phyloP scores from a whole-genome alignment of 1,284 basidiomycete species.

The Hortiboletus rubellus region DNA sequence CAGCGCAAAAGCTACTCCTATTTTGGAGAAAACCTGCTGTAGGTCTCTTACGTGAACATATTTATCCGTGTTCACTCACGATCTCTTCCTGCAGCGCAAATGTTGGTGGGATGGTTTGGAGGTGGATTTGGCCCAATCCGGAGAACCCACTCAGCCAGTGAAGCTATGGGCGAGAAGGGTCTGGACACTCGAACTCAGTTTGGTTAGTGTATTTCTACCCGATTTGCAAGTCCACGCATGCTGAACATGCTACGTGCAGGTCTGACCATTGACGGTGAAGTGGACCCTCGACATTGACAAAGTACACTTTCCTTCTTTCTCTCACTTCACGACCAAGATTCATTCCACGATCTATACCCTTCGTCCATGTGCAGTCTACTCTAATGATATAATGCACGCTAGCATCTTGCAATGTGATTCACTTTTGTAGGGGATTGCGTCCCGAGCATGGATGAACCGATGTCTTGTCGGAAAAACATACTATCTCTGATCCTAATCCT shows the following conservation, averaged over 20 bases:
- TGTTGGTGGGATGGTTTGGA: conserved; percentile 99
- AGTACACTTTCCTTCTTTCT: conserved; percentile 3
- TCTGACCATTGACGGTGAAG: conserved; percentile 16
- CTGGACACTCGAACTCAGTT: conserved; percentile 97
- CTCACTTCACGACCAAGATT: conserved; percentile 21
- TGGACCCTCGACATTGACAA: too few relatives aligned
- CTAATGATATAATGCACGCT: conserved; percentile 31
- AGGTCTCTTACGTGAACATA: conserved; percentile 37
- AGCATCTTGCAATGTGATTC: conserved; percentile 24
- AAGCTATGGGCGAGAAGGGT: conserved; percentile 97
- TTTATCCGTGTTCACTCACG: background rate
- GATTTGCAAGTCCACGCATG: background rate
- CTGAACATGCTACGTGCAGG: conserved; percentile 16
- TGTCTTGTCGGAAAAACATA: background rate
- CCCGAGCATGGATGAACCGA: background rate
- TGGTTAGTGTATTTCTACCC: conserved; percentile 59
- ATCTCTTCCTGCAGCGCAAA: conserved; percentile 66
- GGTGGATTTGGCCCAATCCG: conserved; percentile 69
- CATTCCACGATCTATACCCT: conserved; percentile 31
- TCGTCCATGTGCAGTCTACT: conserved; percentile 26
- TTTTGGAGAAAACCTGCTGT: conserved; percentile 99
- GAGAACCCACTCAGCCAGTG: conserved; percentile 56
- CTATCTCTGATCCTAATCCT: background rate
- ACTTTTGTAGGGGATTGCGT: background rate
- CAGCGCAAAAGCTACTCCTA: conserved; percentile 94